Conservation (phyloP, 129 eudicot species). For the Saposhnikovia divaricata region DNA sequence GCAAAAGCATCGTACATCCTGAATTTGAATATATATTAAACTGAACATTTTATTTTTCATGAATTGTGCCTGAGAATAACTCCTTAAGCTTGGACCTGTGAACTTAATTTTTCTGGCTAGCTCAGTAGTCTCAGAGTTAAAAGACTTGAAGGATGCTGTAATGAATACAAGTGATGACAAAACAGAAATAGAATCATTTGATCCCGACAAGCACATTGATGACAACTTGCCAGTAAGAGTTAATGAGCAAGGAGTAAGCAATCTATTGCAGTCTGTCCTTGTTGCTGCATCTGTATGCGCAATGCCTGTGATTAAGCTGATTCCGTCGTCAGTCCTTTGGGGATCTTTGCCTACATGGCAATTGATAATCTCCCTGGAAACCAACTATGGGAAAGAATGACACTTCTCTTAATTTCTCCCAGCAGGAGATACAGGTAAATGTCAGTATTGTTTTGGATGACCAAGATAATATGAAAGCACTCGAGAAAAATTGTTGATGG, state of each 20-base stretch:
- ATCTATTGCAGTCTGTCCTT: slow-evolving; percentile 51
- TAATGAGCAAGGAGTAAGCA: slow-evolving; percentile 71
- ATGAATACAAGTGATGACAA: neutral
- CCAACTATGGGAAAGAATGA: slow-evolving; percentile 49
- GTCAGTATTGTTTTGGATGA: neutral
- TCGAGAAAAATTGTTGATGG: neutral
- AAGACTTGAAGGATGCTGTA: slow-evolving; percentile 3
- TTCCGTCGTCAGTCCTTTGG: slow-evolving; percentile 80
- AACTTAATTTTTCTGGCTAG: neutral
- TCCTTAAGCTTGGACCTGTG: neutral
- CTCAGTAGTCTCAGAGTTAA: slow-evolving; percentile 1
- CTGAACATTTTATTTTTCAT: neutral
- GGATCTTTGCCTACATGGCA: slow-evolving; percentile 61
- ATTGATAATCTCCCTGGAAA: slow-evolving; percentile 56
- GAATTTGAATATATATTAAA: neutral
- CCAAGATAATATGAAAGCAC: neutral
- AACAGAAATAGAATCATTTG: neutral
- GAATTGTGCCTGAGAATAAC: neutral
- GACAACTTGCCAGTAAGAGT: slow-evolving; percentile 62
- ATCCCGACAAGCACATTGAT: slow-evolving; percentile 36
- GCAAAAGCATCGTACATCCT: neutral
- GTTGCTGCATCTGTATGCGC: slow-evolving; percentile 31
- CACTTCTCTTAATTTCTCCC: slow-evolving; percentile 29
- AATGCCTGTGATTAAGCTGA: slow-evolving; percentile 47
- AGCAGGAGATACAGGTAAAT: slow-evolving; percentile 36